phyloP scores from a whole-genome alignment of 1,284 basidiomycete genomes.

The Apiotrichum mycotoxinovorans region DNA sequence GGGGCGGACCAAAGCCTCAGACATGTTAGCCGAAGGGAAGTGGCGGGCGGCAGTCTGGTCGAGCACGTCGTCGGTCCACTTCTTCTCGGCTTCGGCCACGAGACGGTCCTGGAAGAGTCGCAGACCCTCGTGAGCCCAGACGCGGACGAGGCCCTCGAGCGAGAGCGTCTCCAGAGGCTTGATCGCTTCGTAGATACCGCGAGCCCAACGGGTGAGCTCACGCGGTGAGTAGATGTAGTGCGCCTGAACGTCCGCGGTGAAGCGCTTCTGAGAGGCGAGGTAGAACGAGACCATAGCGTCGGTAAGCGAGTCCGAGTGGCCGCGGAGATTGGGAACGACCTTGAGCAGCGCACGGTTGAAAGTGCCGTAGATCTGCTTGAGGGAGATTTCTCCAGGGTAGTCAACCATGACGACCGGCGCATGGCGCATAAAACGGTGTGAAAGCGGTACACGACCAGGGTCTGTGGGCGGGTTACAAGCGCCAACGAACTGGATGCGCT shows the following conservation, averaged over 20 bases:
- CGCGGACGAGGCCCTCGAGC: conserved; percentile 88
- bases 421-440: conserved; percentile 94
- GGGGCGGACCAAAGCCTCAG: conserved; percentile 78
- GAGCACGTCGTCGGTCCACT: conserved; percentile 92
- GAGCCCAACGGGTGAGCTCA: conserved; percentile 96
- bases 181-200: conserved; percentile 96
- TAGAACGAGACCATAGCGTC: conserved; percentile 98
- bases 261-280: conserved; percentile 85
- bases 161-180: conserved; percentile 84
- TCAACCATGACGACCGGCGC: conserved; percentile 99
- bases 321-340: conserved; percentile 86
- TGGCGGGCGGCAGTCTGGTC: conserved; percentile 77
- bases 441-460: conserved; percentile 96
- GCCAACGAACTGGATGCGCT: conserved; percentile 98
- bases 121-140: conserved; percentile 98
- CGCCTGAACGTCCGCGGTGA: conserved; percentile 93
- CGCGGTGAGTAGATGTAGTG: conserved; percentile 99
- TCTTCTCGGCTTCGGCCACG: conserved; percentile 82
- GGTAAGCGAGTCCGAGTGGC: conserved; percentile 90
- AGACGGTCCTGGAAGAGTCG: conserved; percentile 97
- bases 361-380: conserved; percentile 99
- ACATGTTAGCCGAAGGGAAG: conserved; percentile 86
- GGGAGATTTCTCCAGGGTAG: conserved; percentile 93
- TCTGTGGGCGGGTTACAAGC: conserved; percentile 99
- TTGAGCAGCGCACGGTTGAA: conserved; percentile 96